Evolutionary conservation across 2,329 filamentous ascomycete species (phyloP).

Genomic region (Colletotrichum paranaense): DNA sequence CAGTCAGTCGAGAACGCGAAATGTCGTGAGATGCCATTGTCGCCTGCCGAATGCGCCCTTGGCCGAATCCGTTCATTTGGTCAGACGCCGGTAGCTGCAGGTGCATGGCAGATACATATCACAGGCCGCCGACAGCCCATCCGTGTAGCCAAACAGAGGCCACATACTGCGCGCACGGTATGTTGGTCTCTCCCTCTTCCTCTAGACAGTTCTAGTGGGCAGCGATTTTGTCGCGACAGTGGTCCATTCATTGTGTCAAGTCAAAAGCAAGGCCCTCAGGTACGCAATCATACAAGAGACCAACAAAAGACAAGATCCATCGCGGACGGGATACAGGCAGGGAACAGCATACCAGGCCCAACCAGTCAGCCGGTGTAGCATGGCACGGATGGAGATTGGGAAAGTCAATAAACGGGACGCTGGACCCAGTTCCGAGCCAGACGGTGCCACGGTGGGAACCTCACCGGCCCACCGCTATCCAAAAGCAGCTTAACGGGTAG

Average conservation of each 20-base stretch:
- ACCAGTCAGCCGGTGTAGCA: constrained; percentile 32
- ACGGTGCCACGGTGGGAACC: constrained; percentile 10
- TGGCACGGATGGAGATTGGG: constrained; percentile 19
- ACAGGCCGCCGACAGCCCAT: neutral
- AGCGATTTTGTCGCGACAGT: neutral
- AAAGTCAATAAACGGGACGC: constrained; percentile 16
- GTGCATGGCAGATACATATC: constrained; percentile 4
- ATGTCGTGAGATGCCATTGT: neutral
- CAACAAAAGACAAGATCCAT: neutral
- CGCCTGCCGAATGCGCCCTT: neutral
- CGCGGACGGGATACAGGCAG: neutral
- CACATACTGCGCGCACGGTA: neutral
- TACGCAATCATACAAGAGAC: neutral
- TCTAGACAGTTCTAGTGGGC: neutral
- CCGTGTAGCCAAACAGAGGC: neutral
- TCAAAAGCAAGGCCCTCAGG: neutral
- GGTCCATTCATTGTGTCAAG: neutral
- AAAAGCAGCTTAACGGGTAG: constrained; percentile 9
- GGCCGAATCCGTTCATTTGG: neutral
- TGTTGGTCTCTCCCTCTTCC: neutral
- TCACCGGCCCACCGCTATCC: constrained; percentile 1
- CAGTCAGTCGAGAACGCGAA: neutral
- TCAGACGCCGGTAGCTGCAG: constrained; percentile 31
- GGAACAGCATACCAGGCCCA: constrained; percentile 10
- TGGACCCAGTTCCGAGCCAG: constrained; percentile 20